Conservation (phyloP, 2,329 filamentous ascomycete species). For the Ophiocordyceps sinensis region DNA sequence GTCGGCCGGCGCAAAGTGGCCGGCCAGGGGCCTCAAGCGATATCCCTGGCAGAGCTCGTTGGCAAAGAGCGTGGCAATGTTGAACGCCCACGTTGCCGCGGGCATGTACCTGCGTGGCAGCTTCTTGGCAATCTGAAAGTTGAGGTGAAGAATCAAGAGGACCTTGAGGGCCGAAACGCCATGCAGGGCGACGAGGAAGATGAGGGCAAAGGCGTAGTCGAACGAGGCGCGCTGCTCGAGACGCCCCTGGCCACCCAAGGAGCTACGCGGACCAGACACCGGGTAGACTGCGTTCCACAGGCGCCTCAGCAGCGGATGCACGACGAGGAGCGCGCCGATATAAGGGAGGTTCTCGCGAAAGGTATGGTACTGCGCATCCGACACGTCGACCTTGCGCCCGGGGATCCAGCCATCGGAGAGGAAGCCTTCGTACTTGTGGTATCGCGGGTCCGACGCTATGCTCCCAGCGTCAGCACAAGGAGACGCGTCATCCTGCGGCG, state of each 20-base stretch:
- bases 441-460: constrained; percentile 67
- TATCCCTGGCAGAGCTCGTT: constrained; percentile 81
- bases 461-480: constrained; percentile 4
- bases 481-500: constrained; percentile 1
- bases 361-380: constrained; percentile 72
- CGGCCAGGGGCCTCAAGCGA: constrained; percentile 48
- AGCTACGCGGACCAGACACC: constrained; percentile 10
- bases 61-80: constrained; percentile 69
- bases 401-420: constrained; percentile 82
- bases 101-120: constrained; percentile 61
- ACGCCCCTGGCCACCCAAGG: constrained; percentile 36
- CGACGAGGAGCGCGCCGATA: constrained; percentile 54
- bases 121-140: constrained; percentile 63
- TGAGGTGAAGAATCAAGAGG: constrained; percentile 61
- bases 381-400: constrained; percentile 83
- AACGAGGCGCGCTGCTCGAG: constrained; percentile 62
- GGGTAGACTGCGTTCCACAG: constrained; percentile 47
- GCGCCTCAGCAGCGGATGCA: constrained; percentile 68
- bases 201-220: constrained; percentile 65
- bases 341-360: constrained; percentile 81
- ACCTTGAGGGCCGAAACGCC: constrained; percentile 79
- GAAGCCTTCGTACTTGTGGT: constrained; percentile 53
- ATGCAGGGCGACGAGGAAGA: constrained; percentile 70
- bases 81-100: constrained; percentile 75
- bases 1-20: constrained; percentile 28